Evolutionary conservation across 345 rosid species (phyloP), one percentile per base, ranked within the genome.

Genomic region (Turritis glabra): DNA sequence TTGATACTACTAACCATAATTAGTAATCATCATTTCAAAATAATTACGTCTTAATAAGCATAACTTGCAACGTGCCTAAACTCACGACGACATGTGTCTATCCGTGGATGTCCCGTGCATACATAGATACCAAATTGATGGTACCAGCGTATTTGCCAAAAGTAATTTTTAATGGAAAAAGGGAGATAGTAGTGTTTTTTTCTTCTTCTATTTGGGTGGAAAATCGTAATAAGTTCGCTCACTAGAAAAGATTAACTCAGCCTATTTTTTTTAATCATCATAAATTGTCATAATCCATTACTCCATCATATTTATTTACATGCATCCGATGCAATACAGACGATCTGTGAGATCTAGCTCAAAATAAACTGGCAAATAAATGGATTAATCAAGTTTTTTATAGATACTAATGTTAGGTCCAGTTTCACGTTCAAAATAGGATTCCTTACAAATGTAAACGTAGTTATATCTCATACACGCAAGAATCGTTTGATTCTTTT

Each of bases 1-100:
- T 71, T 70, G 60, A 71, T 37, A 35, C 14, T 77, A 77, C 76
- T 56, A 37, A 35, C 80, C 61, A 56, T 71, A 35, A 71, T 71
- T 64, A 71, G 55, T 46, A 77, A 35, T 37, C 18, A 70, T 77
- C 72, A 71, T 64, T 53, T 53, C 70, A 62, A 41, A 32, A 69
- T 62, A 18, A 69, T 44, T 63, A 69, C 71, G 75, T 62, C 66
- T 69, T 69, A 15, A 3, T 38, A 58, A 56, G 25, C 47, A 62
- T 62, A 55, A 69, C 70, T 69, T 69, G 35, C 60, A 53, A 32
- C 60, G 33, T 76, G 59, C 75, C 73, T 25, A 63, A 76, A 76
- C 40, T 54, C 44, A 53, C 41, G 59, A 52, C 40, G 50, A 63
- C 59, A 62, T 69, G 65, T 76, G 71, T 76, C 75, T 64, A 53